phyloP scores from a whole-genome alignment of 139 green algal species.

The Tetraselmis chui region DNA sequence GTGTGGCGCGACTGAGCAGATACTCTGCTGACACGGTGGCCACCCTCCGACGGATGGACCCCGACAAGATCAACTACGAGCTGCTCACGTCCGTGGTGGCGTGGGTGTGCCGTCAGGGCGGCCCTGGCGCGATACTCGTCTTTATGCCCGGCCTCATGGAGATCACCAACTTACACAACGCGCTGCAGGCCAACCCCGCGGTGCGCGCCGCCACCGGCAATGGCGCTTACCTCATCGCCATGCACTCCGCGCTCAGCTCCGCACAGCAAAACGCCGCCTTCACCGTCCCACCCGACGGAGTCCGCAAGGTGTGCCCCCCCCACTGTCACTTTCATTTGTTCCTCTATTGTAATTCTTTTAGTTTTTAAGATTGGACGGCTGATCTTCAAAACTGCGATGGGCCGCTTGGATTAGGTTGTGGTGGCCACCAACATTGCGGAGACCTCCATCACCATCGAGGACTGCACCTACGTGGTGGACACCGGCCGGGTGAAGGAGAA shows the following conservation, averaged over 20 bases:
- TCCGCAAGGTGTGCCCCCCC: slow-evolving; percentile 45
- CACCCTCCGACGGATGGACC: neutral
- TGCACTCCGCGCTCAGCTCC: slow-evolving; percentile 19
- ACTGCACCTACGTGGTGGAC: slow-evolving; percentile 34
- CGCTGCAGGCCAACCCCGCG: neutral
- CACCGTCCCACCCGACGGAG: slow-evolving; percentile 26
- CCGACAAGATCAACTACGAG: slow-evolving; percentile 1
- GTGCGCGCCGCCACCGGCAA: slow-evolving; percentile 19
- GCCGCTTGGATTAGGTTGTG: slow-evolving; percentile 32
- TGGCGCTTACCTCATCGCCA: slow-evolving; percentile 7
- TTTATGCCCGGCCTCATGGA: slow-evolving; percentile 28
- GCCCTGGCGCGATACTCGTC: slow-evolving; percentile 21
- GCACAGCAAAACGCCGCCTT: slow-evolving; percentile 21
- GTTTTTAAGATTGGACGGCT: too few relatives aligned
- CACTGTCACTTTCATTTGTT: too few relatives aligned
- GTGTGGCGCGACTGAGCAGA: too few relatives aligned
- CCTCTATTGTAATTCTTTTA: too few relatives aligned
- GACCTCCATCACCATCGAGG: slow-evolving; percentile 46
- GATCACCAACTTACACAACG: slow-evolving; percentile 14
- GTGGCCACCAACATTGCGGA: slow-evolving; percentile 47
- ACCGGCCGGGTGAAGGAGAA: slow-evolving; percentile 53
- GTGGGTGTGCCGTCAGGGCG: neutral
- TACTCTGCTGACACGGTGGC: neutral
- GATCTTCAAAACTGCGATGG: too few relatives aligned
- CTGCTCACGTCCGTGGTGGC: neutral